Conservation (phyloP, 2,329 filamentous ascomycete species). For the Tolypocladium capitatum region DNA sequence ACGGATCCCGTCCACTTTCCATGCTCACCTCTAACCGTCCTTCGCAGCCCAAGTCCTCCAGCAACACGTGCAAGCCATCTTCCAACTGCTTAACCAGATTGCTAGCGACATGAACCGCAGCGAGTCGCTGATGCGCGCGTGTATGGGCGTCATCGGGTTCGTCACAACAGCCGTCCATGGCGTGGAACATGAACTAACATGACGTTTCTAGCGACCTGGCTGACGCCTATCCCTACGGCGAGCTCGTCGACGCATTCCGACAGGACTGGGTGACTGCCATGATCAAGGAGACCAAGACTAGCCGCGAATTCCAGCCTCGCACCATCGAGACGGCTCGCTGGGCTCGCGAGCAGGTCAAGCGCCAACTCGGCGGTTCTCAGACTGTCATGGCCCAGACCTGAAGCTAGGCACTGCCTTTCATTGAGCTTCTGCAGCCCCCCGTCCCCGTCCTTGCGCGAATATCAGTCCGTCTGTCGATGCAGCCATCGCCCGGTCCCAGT, state of each 20-base stretch:
- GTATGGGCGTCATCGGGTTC: constrained; percentile 95
- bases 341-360: constrained; percentile 95
- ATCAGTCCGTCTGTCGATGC: neutral
- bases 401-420: constrained; percentile 2
- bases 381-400: constrained; percentile 38
- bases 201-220: constrained; percentile 62
- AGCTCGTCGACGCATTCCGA: constrained; percentile 74
- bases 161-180: constrained; percentile 14
- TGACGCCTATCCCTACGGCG: constrained; percentile 83
- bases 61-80: constrained; percentile 73
- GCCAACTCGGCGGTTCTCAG: constrained; percentile 52
- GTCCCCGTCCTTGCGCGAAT: neutral
- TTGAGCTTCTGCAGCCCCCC: neutral
- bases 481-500: neutral
- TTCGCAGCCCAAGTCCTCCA: constrained; percentile 52
- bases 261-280: constrained; percentile 80
- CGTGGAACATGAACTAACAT: neutral
- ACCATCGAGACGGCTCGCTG: constrained; percentile 93
- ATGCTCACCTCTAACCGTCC: neutral
- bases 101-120: constrained; percentile 76
- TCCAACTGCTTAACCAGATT: constrained; percentile 71
- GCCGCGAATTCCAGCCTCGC: constrained; percentile 71
- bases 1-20: neutral
- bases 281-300: constrained; percentile 83
- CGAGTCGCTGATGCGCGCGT: constrained; percentile 81